Evolutionary conservation across 1,284 basidiomycete species (phyloP), one percentile per base, ranked within the genome.

Genomic region (Tilletia caries): DNA sequence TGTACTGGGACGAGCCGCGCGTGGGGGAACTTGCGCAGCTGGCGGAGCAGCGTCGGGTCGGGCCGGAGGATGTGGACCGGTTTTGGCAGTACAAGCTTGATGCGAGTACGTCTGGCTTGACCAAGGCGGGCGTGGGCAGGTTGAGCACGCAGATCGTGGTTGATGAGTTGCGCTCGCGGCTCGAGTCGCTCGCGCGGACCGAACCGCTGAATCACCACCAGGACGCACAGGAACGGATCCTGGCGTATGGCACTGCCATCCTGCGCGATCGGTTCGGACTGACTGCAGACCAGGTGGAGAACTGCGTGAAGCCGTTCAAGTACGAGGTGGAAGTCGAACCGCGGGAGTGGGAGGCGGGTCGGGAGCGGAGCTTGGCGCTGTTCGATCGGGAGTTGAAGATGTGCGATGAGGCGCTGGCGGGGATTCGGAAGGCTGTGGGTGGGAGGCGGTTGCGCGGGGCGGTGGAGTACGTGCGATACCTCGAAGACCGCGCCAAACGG

Each of bases 221-320:
- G 0, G 88, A 87, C 18, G 91, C 94, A 0, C 88, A 92, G 1
- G 92, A 95, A 74, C 89, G 94, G 23, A 90, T 99, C 70, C 88
- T 92, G 68, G 88, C 94, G 77, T 96, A 97, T 83, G 92, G 92
- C 18, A 93, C 96, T 83, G 89, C 88, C 79, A 95, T 99, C 78
- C 85, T 99, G 69, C 88, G 94, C 64, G 94, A 97, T 79, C 89
- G 95, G 2, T 91, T 97, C 71, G 91, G 92, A 10, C 85, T 97
- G 68, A 94, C 96, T 2, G 91, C 93, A 0, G 96, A 99, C 83
- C 95, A 98, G 85, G 96, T 99, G 8, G 96, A 99, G 86, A 99
- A 98, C 85, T 96, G 93, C 84, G 96, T 99, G 86, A 99, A 98
- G 85, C 96, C 96, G 37, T 98, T 90, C 88, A 98, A 98, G 86